A percentile compares a stretch with the other conserved stretches of the same genome.
Conservation (phyloP, 2,329 filamentous ascomycete genomes). For the Juglanconis oblonga region DNA sequence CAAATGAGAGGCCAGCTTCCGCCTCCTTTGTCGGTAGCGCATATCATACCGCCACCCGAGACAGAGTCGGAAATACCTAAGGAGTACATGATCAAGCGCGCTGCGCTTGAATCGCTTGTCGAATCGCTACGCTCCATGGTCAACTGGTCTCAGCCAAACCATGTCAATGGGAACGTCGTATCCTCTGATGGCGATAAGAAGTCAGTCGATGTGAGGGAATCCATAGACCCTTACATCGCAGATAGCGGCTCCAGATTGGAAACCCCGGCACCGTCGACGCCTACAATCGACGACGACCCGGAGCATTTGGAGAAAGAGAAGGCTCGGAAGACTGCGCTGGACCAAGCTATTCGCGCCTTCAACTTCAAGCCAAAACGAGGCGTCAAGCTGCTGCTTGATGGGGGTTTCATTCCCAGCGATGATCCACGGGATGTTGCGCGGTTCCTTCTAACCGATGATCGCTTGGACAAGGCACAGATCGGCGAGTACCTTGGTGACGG, state of each 20-base stretch:
- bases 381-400: slow-evolving; percentile 76
- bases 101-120: slow-evolving; percentile 83
- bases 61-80: slow-evolving; percentile 71
- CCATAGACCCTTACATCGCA: slow-evolving; percentile 68
- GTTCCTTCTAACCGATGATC: slow-evolving; percentile 79
- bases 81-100: slow-evolving; percentile 88
- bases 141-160: slow-evolving; percentile 74
- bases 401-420: slow-evolving; percentile 83
- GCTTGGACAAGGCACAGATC: slow-evolving; percentile 85
- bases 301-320: slow-evolving; percentile 94
- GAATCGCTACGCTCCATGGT: slow-evolving; percentile 86
- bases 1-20: slow-evolving; percentile 81
- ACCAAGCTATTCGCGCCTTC: slow-evolving; percentile 85
- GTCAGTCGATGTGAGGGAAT: slow-evolving; percentile 61
- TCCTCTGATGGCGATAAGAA: slow-evolving; percentile 49
- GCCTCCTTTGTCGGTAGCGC: slow-evolving; percentile 78
- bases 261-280: slow-evolving; percentile 63
- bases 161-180: slow-evolving; percentile 58
- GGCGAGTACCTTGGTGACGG: slow-evolving; percentile 95
- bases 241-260: slow-evolving; percentile 62
- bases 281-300: slow-evolving; percentile 80
- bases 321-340: slow-evolving; percentile 86
- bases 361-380: slow-evolving; percentile 98
- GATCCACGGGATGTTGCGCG: slow-evolving; percentile 76
- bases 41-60: slow-evolving; percentile 61